Evolutionary conservation across 2,329 filamentous ascomycete species (phyloP).

Genomic region (Dactylellina leptospora): DNA sequence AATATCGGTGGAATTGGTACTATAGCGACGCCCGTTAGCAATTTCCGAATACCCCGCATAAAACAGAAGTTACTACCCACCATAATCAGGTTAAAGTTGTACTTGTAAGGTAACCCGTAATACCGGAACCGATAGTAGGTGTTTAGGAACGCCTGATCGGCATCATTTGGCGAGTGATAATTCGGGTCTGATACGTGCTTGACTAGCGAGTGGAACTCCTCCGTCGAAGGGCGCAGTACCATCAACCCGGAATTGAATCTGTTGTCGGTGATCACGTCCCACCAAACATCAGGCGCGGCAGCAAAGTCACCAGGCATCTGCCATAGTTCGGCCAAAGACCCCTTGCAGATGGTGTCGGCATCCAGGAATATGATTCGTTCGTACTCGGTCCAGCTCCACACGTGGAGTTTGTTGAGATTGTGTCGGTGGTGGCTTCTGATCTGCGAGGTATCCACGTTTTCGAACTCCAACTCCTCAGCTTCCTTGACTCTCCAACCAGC

Average conservation of each 20-base stretch:
- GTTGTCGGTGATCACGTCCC: conserved; percentile 56
- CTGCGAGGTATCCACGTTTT: conserved; percentile 56
- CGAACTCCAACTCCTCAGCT: conserved; percentile 56
- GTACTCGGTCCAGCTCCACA: conserved; percentile 58
- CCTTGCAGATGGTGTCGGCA: conserved; percentile 58
- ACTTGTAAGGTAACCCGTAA: conserved; percentile 57
- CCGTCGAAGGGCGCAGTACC: conserved; percentile 55
- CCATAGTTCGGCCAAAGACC: conserved; percentile 56
- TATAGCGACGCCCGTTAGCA: conserved; percentile 30
- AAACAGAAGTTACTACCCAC: conserved; percentile 31
- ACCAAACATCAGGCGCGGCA: conserved; percentile 58
- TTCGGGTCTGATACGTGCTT: conserved; percentile 57
- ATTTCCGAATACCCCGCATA: not conserved
- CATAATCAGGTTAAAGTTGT: conserved; percentile 58
- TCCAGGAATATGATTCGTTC: conserved; percentile 58
- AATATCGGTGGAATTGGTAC: conserved; percentile 57
- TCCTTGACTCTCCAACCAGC: conserved; percentile 57
- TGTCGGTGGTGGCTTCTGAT: conserved; percentile 57
- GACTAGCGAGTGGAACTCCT: conserved; percentile 57
- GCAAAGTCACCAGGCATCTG: conserved; percentile 58
- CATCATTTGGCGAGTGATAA: conserved; percentile 57
- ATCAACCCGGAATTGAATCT: conserved; percentile 58
- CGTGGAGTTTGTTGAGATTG: conserved; percentile 58
- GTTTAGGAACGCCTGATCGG: conserved; percentile 58
- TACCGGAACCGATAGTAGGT: conserved; percentile 57